A percentile compares a stretch with the other conserved stretches of the same genome.
Conservation (phyloP, 495 filamentous ascomycete species). For the Podospora conica region DNA sequence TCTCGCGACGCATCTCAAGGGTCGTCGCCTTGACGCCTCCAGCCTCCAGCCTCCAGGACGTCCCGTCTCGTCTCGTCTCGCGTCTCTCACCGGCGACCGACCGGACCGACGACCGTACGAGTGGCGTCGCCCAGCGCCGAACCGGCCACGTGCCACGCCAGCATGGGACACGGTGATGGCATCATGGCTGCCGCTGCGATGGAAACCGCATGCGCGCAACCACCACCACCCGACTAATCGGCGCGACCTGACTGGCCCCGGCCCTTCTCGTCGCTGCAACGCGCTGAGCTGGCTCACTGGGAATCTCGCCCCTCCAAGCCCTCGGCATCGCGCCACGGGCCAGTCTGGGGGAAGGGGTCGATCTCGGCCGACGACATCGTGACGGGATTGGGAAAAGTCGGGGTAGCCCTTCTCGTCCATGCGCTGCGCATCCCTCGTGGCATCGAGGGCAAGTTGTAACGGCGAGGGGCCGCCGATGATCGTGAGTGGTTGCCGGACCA, state of each 20-base stretch:
- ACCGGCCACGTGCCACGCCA: background rate
- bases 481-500: too few relatives aligned
- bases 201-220: background rate
- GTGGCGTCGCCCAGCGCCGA: background rate
- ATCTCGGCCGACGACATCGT: background rate
- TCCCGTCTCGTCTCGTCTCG: too few relatives aligned
- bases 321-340: background rate
- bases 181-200: background rate
- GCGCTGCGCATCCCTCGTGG: background rate
- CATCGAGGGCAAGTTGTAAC: background rate
- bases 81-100: background rate
- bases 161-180: background rate
- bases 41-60: too few relatives aligned
- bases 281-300: background rate
- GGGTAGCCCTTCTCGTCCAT: background rate
- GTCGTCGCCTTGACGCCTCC: background rate
- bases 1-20: background rate
- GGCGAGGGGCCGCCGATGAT: background rate
- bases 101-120: background rate
- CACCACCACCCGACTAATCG: background rate
- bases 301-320: background rate
- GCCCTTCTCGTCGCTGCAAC: background rate
- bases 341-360: background rate
- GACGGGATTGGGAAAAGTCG: background rate
- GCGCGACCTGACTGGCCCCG: background rate